phyloP scores from a whole-genome alignment of 2,329 filamentous ascomycete genomes.

The Cyclaneusma minus region DNA sequence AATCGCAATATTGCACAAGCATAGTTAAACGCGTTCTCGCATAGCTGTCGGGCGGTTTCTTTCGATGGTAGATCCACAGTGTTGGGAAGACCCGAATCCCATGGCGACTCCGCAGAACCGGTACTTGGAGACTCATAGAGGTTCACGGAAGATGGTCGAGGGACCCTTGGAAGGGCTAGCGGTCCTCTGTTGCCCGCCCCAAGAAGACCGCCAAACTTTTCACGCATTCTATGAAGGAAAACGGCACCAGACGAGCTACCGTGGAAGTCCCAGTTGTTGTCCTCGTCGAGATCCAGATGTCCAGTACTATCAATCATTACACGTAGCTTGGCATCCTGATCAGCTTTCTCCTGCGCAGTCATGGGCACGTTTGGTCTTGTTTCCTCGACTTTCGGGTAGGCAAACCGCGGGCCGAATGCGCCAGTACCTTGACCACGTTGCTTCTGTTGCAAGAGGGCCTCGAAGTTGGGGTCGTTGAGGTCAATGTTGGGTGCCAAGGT shows the following conservation, averaged over 20 bases:
- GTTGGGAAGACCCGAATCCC: constrained; percentile 15
- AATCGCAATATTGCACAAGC: constrained; percentile 49
- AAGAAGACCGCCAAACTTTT: constrained; percentile 69
- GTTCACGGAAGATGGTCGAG: constrained; percentile 43
- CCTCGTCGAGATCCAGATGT: constrained; percentile 79
- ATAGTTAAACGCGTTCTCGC: constrained; percentile 38
- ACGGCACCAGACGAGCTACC: constrained; percentile 84
- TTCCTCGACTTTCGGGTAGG: too few species aligned
- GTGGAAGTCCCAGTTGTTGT: constrained; percentile 88
- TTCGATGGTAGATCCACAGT: constrained; percentile 53
- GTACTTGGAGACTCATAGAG: constrained; percentile 16
- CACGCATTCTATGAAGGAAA: constrained; percentile 74
- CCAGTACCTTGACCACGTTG: constrained; percentile 12
- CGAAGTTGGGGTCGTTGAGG: constrained; percentile 69
- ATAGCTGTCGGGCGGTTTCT: constrained; percentile 35
- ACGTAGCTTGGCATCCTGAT: constrained; percentile 60
- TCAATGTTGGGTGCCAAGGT: constrained; percentile 50
- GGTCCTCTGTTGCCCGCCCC: constrained; percentile 41
- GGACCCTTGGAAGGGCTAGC: constrained; percentile 38
- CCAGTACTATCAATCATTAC: constrained; percentile 94
- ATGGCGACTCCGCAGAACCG: constrained; percentile 13
- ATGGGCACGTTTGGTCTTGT: constrained; percentile 3
- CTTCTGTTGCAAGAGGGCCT: constrained; percentile 55
- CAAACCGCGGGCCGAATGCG: background rate
- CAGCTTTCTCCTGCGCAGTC: constrained; percentile 9